Percentiles rank a stretch among this genome's conserved stretches.
Evolutionary conservation across 1,284 basidiomycete species (phyloP).

Genomic region (Ustilago nuda): DNA sequence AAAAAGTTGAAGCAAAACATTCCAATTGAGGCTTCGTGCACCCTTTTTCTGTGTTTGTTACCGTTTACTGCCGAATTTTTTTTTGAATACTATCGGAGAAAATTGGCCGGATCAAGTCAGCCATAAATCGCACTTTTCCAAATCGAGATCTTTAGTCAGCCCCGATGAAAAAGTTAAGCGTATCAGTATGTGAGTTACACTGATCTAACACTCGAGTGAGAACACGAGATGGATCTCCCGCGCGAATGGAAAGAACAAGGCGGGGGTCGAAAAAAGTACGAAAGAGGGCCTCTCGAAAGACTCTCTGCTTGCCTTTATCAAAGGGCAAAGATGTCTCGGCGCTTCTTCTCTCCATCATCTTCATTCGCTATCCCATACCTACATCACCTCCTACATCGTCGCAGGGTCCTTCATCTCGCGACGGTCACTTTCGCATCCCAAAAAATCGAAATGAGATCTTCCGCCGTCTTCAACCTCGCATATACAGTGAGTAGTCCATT

Average conservation of each 20-base stretch:
- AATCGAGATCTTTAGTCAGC: conserved; percentile 17
- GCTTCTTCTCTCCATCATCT: background rate
- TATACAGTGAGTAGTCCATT: conserved; percentile 30
- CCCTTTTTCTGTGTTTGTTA: background rate
- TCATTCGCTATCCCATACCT: background rate
- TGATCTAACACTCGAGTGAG: too few species aligned
- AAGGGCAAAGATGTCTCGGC: background rate
- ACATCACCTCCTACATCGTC: conserved; percentile 7
- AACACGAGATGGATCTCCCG: background rate
- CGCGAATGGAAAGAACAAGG: conserved; percentile 5
- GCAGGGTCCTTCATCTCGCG: background rate
- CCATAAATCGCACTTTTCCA: background rate
- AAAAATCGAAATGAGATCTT: conserved; percentile 45
- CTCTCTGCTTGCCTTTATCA: too few species aligned
- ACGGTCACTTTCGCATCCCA: background rate
- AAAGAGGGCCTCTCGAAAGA: too few species aligned
- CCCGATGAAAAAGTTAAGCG: background rate
- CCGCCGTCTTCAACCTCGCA: conserved; percentile 34
- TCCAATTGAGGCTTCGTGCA: background rate
- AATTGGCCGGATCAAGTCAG: conserved; percentile 3
- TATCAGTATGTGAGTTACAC: too few species aligned
- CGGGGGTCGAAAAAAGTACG: background rate
- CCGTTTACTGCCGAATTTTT: conserved; percentile 19
- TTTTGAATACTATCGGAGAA: background rate
- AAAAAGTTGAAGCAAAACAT: background rate